Conservation (phyloP, 345 rosid genomes). For the Salix viminalis region DNA sequence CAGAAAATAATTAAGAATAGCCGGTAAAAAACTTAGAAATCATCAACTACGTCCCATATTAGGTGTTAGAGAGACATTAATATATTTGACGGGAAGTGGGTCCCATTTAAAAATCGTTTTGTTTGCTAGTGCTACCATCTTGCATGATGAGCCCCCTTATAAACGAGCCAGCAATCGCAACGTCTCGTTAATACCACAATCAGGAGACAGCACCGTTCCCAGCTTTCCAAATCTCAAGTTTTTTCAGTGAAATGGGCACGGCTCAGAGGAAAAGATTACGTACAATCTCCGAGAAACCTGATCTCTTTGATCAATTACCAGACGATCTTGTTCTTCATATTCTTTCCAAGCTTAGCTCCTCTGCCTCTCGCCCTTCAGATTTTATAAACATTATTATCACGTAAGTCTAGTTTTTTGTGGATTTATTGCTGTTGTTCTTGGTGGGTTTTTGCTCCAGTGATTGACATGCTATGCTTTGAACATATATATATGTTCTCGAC, state of each 20-base stretch:
- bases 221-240: not conserved
- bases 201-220: not conserved
- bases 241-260: not conserved
- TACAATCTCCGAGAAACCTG: conserved; percentile 3
- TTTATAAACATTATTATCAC: conserved; percentile 40
- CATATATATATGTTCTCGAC: not conserved
- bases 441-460: not conserved
- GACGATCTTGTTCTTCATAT: conserved; percentile 55
- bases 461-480: not conserved
- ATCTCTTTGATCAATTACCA: conserved; percentile 44
- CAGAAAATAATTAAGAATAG: not conserved
- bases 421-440: not conserved
- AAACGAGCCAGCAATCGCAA: not conserved
- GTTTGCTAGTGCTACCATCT: not conserved
- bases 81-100: not conserved
- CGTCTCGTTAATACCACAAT: not conserved
- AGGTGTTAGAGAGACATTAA: not conserved
- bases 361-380: conserved; percentile 58
- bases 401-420: conserved; percentile 23
- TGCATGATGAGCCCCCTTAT: not conserved
- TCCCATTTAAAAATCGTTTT: not conserved
- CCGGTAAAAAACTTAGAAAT: not conserved
- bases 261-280: conserved; percentile 27
- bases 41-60: not conserved
- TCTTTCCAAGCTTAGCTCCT: conserved; percentile 47